Evolutionary conservation across 257 asterid genomes (phyloP).

Genomic region (Galeopsis tetrahit): DNA sequence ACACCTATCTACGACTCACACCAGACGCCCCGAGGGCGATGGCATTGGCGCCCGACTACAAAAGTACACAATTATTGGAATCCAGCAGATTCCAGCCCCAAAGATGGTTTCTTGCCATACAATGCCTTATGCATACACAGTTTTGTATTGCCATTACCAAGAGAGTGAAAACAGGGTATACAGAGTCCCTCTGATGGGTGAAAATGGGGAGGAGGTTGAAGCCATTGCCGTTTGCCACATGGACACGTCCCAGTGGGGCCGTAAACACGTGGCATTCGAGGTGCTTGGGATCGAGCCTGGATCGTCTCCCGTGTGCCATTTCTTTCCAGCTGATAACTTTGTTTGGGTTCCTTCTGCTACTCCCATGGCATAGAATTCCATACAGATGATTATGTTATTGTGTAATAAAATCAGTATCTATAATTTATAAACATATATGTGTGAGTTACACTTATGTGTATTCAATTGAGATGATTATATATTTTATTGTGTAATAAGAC

Average conservation of each 20-base stretch:
- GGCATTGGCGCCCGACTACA: conserved; percentile 39
- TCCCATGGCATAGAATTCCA: neutral
- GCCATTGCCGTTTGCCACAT: conserved; percentile 81
- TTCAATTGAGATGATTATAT: too few species aligned
- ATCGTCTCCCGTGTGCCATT: conserved; percentile 68
- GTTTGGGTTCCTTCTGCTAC: conserved; percentile 50
- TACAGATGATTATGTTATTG: neutral
- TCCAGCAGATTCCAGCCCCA: conserved; percentile 41
- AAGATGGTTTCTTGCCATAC: conserved; percentile 73
- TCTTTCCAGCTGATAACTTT: conserved; percentile 77
- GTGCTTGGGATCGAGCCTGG: conserved; percentile 63
- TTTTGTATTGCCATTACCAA: conserved; percentile 70
- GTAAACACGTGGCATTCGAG: conserved; percentile 56
- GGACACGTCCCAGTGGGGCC: conserved; percentile 82
- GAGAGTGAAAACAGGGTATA: conserved; percentile 55
- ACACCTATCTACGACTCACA: conserved; percentile 50
- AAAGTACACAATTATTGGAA: conserved; percentile 46
- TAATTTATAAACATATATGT: too few species aligned
- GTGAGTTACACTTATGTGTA: too few species aligned
- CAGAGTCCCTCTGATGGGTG: conserved; percentile 47
- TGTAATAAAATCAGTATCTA: neutral
- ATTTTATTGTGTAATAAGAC: too few species aligned
- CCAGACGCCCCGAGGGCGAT: conserved; percentile 31
- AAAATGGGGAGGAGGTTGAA: conserved; percentile 55
- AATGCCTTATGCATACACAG: conserved; percentile 74